Percentiles rank a stretch among this genome's conserved stretches.
Evolutionary conservation across 495 filamentous ascomycete species (phyloP).

Genomic region (Podospora pseudoanserina): DNA sequence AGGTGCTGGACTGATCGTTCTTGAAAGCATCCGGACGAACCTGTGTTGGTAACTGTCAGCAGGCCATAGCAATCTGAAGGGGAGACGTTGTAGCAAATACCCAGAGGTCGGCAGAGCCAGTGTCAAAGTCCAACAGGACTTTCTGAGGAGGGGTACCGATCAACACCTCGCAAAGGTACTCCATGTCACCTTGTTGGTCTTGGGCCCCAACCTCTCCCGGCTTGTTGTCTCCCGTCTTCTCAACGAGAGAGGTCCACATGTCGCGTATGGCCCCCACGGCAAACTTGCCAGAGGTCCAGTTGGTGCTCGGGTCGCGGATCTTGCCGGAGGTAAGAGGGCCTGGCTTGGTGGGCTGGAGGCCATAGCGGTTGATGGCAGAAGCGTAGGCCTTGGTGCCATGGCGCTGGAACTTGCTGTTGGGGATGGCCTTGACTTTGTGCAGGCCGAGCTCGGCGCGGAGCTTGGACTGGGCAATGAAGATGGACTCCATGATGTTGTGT

Average conservation of each 20-base stretch:
- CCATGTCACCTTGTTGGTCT: conserved; percentile 68
- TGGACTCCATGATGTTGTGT: conserved; percentile 29
- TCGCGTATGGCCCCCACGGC: conserved; percentile 46
- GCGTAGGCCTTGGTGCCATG: conserved; percentile 73
- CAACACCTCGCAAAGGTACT: conserved; percentile 63
- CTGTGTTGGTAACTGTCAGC: conserved; percentile 3
- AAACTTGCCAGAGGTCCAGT: conserved; percentile 27
- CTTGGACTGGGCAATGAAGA: conserved; percentile 33
- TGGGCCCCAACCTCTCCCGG: conserved; percentile 61
- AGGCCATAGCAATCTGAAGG: background rate
- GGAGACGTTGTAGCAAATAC: conserved; percentile 37
- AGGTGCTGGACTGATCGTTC: conserved; percentile 60
- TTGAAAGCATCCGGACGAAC: conserved; percentile 52
- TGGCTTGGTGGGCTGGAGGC: conserved; percentile 63
- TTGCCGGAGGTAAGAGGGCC: conserved; percentile 60
- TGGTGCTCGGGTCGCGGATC: conserved; percentile 34
- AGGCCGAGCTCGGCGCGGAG: conserved; percentile 39
- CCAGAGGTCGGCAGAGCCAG: conserved; percentile 75
- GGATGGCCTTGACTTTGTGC: conserved; percentile 47
- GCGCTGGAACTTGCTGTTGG: conserved; percentile 61
- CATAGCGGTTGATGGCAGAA: conserved; percentile 64
- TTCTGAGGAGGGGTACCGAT: conserved; percentile 69
- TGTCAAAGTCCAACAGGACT: conserved; percentile 69
- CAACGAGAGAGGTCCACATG: conserved; percentile 48
- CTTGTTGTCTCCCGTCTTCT: conserved; percentile 36